A percentile compares a stretch with the other conserved stretches of the same genome.
phyloP scores from a whole-genome alignment of 2,329 filamentous ascomycete genomes.

The Basipetospora chlamydospora region DNA sequence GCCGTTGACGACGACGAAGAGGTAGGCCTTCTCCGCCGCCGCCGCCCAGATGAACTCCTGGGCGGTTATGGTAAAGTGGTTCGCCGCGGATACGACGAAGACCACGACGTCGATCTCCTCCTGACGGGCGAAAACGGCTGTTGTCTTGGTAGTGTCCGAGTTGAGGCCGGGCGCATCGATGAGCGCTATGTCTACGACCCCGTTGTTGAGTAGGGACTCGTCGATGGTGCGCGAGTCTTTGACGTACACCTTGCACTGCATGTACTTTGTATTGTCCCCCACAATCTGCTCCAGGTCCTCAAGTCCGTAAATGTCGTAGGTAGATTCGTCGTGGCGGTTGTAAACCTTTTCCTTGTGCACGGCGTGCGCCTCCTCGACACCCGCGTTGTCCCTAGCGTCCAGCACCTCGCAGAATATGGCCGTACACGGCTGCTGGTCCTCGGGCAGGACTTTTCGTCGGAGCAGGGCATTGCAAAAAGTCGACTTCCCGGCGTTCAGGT shows the following conservation, averaged over 20 bases:
- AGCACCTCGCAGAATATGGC: conserved; percentile 97
- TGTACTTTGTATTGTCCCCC: conserved; percentile 72
- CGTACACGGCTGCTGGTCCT: conserved; percentile 96
- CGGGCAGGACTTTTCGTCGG: conserved; percentile 79
- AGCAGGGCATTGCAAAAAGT: conserved; percentile 98
- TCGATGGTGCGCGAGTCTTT: conserved; percentile 80
- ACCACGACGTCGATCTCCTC: conserved; percentile 99
- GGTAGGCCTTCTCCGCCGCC: conserved; percentile 92
- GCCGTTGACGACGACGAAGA: conserved; percentile 97
- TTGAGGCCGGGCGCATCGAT: conserved; percentile 96
- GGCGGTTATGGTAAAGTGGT: conserved; percentile 95
- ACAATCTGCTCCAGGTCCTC: conserved; percentile 78
- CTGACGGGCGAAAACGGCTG: conserved; percentile 88
- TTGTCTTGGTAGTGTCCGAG: conserved; percentile 91
- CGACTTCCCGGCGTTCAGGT: conserved; percentile 93
- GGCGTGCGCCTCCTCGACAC: conserved; percentile 88
- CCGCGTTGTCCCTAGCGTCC: conserved; percentile 79
- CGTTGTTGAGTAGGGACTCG: conserved; percentile 90
- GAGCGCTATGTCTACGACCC: conserved; percentile 91
- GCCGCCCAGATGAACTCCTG: conserved; percentile 96
- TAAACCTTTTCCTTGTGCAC: conserved; percentile 72
- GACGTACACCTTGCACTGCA: conserved; percentile 94
- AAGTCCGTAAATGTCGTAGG: conserved; percentile 75
- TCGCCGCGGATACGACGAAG: conserved; percentile 93
- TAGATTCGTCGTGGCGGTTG: conserved; percentile 81